These are phyloP conservation scores for Amorphotheca resinae DNA, from an alignment of 495 filamentous ascomycete genomes.

Conservation along the genomic window DNA sequence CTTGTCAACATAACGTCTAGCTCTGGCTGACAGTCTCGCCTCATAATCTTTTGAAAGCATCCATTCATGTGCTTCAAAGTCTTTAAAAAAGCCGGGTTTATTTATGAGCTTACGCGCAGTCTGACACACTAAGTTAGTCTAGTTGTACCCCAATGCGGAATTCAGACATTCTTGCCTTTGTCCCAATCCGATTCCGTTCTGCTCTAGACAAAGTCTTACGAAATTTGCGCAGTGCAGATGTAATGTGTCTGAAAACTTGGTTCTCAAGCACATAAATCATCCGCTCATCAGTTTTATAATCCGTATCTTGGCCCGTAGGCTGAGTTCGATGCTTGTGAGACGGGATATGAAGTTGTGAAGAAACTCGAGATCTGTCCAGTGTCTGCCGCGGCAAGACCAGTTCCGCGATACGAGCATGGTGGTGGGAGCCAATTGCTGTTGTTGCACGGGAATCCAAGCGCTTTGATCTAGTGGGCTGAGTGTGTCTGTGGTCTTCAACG, in stretches of 20 bases:
- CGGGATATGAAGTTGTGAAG: not conserved
- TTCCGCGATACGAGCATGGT: too few relatives aligned
- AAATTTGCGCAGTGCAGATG: not conserved
- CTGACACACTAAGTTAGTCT: not conserved
- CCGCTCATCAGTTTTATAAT: not conserved
- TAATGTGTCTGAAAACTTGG: conserved; percentile 1
- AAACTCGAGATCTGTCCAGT: not conserved
- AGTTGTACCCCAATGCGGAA: not conserved
- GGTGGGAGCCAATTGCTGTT: too few relatives aligned
- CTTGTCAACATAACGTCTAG: not conserved
- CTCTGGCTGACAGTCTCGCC: not conserved
- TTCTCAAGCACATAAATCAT: not conserved
- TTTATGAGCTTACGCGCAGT: not conserved
- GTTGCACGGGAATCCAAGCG: too few relatives aligned
- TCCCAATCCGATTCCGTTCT: not conserved
- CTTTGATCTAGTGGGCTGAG: too few relatives aligned
- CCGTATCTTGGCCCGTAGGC: too few relatives aligned
- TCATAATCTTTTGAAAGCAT: not conserved
- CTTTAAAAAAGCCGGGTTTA: not conserved
- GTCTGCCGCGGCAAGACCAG: not conserved
- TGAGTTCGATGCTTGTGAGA: too few relatives aligned
- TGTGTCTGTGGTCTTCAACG: too few relatives aligned
- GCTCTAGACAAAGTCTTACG: not conserved
- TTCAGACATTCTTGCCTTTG: not conserved
- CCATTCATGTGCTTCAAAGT: not conserved